phyloP scores from a whole-genome alignment of 768 basidiomycete species.

The Pleurotus giganteus region DNA sequence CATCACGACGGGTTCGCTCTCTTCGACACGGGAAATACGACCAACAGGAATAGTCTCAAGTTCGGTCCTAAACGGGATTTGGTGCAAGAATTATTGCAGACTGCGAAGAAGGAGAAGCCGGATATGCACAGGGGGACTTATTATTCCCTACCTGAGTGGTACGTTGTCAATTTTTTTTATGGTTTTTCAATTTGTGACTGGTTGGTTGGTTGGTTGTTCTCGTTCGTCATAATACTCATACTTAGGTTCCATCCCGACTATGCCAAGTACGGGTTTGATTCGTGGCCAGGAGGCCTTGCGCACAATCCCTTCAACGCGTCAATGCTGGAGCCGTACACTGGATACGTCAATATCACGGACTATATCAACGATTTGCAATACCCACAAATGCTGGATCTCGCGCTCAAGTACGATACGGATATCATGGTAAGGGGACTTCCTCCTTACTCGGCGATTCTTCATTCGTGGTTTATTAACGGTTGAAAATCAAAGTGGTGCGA shows the following conservation, averaged over 20 bases:
- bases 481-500: slow-evolving; percentile 47
- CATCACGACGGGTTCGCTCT: slow-evolving; percentile 61
- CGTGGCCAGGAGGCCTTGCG: slow-evolving; percentile 55
- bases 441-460: too few relatives aligned
- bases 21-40: slow-evolving; percentile 55
- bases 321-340: slow-evolving; percentile 45
- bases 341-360: slow-evolving; percentile 1
- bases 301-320: slow-evolving; percentile 47
- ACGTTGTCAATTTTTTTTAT: slow-evolving; percentile 8
- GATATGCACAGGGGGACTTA: slow-evolving; percentile 56
- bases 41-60: slow-evolving; percentile 45
- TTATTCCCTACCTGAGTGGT: slow-evolving; percentile 58
- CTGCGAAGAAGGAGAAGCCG: slow-evolving; percentile 48
- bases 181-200: not conserved
- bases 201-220: not conserved
- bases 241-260: slow-evolving; percentile 54
- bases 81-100: slow-evolving; percentile 45
- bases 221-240: not conserved
- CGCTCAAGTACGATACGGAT: slow-evolving; percentile 5
- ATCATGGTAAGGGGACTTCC: slow-evolving; percentile 7
- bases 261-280: slow-evolving; percentile 44
- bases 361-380: slow-evolving; percentile 6
- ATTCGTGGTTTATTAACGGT: too few relatives aligned
- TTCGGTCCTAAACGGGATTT: slow-evolving; percentile 53
- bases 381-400: slow-evolving; percentile 7